phyloP scores from a whole-genome alignment of 2,329 filamentous ascomycete species.

The Cadophora luteo-olivacea region DNA sequence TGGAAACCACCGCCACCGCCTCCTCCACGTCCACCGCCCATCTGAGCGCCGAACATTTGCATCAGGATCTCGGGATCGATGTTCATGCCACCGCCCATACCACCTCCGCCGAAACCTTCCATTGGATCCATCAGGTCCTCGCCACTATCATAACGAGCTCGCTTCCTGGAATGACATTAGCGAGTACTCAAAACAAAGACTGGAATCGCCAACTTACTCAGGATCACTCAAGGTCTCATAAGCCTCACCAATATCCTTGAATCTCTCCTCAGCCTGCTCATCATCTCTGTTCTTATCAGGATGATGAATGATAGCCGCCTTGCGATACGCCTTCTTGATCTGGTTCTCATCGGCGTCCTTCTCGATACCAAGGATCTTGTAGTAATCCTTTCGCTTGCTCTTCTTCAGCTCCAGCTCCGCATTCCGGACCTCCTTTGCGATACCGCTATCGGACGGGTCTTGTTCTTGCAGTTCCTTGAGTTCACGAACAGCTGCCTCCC shows the following conservation, averaged over 20 bases:
- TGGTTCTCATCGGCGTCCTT: constrained; percentile 85
- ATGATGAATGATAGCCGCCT: constrained; percentile 91
- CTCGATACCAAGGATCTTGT: constrained; percentile 90
- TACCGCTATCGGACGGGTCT: constrained; percentile 80
- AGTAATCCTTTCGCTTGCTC: constrained; percentile 96
- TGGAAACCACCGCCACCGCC: constrained; percentile 56
- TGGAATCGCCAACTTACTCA: constrained; percentile 66
- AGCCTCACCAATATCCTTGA: constrained; percentile 98
- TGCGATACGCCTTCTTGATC: constrained; percentile 97
- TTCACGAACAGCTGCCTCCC: constrained; percentile 90
- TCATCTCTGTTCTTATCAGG: constrained; percentile 97
- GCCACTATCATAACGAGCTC: constrained; percentile 88
- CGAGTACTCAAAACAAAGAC: not conserved
- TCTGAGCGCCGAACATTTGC: constrained; percentile 46
- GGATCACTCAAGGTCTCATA: constrained; percentile 95
- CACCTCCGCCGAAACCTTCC: constrained; percentile 73
- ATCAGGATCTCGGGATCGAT: constrained; percentile 46
- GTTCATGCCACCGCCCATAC: constrained; percentile 56
- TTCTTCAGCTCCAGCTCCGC: constrained; percentile 98
- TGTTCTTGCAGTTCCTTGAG: constrained; percentile 86
- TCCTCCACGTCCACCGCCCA: constrained; percentile 53
- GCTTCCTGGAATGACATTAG: constrained; percentile 68
- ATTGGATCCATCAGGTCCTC: constrained; percentile 88
- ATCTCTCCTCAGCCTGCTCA: constrained; percentile 82
- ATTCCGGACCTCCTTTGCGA: constrained; percentile 84